Evolutionary conservation across 169 alveolate genomes (phyloP).

Genomic region (Cryptosporidium canis): DNA sequence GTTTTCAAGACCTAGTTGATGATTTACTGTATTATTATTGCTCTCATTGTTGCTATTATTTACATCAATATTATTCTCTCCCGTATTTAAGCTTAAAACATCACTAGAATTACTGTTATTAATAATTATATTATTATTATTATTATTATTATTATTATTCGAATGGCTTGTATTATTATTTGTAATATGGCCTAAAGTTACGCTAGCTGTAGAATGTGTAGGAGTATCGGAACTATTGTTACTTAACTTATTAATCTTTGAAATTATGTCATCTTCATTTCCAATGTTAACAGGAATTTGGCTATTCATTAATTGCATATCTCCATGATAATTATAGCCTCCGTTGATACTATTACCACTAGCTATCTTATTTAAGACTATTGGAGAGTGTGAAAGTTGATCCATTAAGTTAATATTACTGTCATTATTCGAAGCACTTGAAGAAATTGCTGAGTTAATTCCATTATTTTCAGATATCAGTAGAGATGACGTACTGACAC

Average conservation of each 20-base stretch:
- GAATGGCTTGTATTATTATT: too few species aligned
- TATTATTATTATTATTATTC: too few species aligned
- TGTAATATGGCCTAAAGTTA: neutral
- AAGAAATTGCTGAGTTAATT: neutral
- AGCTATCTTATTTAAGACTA: conserved; percentile 6
- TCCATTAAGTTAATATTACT: neutral
- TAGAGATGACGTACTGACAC: neutral
- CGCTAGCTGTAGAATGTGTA: neutral
- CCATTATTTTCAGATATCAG: neutral
- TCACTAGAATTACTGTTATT: neutral
- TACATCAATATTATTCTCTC: neutral
- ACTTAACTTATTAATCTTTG: neutral
- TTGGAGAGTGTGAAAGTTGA: conserved; percentile 16
- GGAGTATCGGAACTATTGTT: neutral
- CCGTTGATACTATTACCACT: neutral
- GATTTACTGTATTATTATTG: neutral
- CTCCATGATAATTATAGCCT: neutral
- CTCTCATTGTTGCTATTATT: neutral
- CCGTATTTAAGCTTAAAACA: neutral
- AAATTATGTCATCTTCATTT: neutral
- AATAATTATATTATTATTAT: too few species aligned
- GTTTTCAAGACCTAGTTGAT: neutral
- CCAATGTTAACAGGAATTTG: neutral
- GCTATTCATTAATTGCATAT: neutral
- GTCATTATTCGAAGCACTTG: neutral